Percentiles rank a stretch among this genome's conserved stretches.
These are phyloP conservation scores for Artemisia tridentata DNA, from an alignment of 129 eudicot genomes.

Conservation along the genomic window DNA sequence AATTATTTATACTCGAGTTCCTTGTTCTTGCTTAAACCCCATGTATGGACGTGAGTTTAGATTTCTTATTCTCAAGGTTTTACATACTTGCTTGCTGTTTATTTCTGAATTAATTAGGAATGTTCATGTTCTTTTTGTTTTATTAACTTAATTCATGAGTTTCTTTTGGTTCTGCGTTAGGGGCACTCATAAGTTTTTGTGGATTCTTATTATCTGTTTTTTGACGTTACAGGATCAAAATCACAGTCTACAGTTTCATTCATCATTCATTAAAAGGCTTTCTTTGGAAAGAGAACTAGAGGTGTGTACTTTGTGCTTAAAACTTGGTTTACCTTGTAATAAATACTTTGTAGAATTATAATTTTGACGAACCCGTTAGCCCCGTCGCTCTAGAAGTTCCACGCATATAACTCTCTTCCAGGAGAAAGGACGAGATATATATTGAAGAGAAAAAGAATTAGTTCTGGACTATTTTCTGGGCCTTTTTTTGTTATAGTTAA, in stretches of 20 bases:
- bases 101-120: background rate
- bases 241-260: conserved; percentile 69
- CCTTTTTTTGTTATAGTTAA: conserved; percentile 1
- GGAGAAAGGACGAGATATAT: conserved; percentile 11
- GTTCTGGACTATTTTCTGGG: background rate
- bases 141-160: background rate
- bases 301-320: conserved; percentile 40
- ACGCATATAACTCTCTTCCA: background rate
- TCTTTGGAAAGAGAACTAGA: conserved; percentile 80
- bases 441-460: background rate
- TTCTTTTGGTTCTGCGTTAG: conserved; percentile 15
- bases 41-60: background rate
- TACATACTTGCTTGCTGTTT: background rate
- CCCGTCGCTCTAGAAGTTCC: background rate
- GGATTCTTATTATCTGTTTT: conserved; percentile 4
- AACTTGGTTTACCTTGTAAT: conserved; percentile 17
- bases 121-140: background rate
- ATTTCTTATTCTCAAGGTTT: background rate
- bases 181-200: background rate
- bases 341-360: background rate
- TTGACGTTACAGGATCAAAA: conserved; percentile 43
- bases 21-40: conserved; percentile 3
- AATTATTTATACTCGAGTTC: background rate
- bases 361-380: background rate
- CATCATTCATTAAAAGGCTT: conserved; percentile 71